Base-by-base conservation (phyloP, 345 rosid species). In the Linum trigynum region DNA sequence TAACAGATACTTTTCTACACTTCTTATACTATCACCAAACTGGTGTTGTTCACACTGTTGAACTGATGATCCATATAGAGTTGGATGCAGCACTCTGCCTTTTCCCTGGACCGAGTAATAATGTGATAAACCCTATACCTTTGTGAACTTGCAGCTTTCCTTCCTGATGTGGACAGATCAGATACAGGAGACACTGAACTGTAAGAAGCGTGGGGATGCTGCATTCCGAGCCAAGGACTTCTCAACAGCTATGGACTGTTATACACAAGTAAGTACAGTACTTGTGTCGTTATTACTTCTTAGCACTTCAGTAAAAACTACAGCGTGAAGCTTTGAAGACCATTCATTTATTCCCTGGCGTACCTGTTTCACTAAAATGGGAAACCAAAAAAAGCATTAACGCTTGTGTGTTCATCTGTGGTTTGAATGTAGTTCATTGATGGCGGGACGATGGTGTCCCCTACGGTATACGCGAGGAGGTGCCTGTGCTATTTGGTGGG, bases 271-370 rank as follows among this genome's bases (percentile, higher is more conserved):
- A 79, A 72, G 81, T 57, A 23, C 3, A 23, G 62, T 38, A 38
- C 12, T 35, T 4, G 39, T 23, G 32, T 23, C 32, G 32, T 23
- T 23, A 23, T 23, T 23, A 23, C 32, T 23, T 23, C 32, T 23
- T 23, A 23, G 32, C 32, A 23, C 39, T 10, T 8, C 39, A 11
- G 39, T 15, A 35, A 10, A 23, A 38, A 23, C 39, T 59, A 38
- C 62, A 59, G 62, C 36, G 1, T 35, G 37, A 59, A 59, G 62
- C 58, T 59, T 11, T 8, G 11, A 38, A 59, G 62, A 36, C 96
- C 71, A 79, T 86, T 53, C 90, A 88, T 67, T 84, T 81, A 82
- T 87, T 90, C 68, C 82, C 94, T 60, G 90, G 82, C 81, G 98
- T 86, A 62, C 73, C 81, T 67, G 8, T 23, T 41, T 4, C 7